Evolutionary conservation across 2,329 filamentous ascomycete genomes (phyloP).

Genomic region (Aspergillus sp.): DNA sequence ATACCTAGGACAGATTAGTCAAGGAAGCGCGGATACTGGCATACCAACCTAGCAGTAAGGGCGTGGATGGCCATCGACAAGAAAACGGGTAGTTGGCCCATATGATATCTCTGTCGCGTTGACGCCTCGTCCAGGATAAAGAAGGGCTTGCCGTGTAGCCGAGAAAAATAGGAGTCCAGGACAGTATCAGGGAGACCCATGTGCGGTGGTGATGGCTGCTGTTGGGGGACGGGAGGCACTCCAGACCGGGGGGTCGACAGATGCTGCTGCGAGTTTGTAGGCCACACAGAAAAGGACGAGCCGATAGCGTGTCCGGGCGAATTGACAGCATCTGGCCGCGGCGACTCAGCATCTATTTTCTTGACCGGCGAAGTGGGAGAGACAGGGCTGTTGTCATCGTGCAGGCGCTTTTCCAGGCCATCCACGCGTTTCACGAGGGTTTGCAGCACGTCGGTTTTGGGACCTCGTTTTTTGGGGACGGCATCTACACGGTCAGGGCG

Average conservation of each 20-base stretch:
- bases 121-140: constrained; percentile 70
- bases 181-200: constrained; percentile 48
- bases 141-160: constrained; percentile 73
- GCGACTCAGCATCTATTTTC: constrained; percentile 8
- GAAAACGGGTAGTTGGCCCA: constrained; percentile 51
- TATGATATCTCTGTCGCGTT: constrained; percentile 61
- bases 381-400: constrained; percentile 50
- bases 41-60: constrained; percentile 50
- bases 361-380: constrained; percentile 35
- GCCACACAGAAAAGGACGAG: constrained; percentile 9
- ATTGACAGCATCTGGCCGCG: constrained; percentile 7
- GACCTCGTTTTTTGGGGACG: constrained; percentile 78
- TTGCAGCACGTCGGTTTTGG: constrained; percentile 82
- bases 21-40: constrained; percentile 8
- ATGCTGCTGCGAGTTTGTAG: constrained; percentile 7
- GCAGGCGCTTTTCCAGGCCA: constrained; percentile 69
- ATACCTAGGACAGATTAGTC: constrained; percentile 47
- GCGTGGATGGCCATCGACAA: constrained; percentile 47
- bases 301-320: constrained; percentile 14
- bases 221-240: background rate
- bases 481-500: constrained; percentile 59
- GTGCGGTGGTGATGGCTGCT: constrained; percentile 11
- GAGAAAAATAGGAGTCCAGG: constrained; percentile 68
- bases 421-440: constrained; percentile 77
- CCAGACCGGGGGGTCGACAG: constrained; percentile 7